Conservation (phyloP, 306 rosid genomes). For the Morella rubra region DNA sequence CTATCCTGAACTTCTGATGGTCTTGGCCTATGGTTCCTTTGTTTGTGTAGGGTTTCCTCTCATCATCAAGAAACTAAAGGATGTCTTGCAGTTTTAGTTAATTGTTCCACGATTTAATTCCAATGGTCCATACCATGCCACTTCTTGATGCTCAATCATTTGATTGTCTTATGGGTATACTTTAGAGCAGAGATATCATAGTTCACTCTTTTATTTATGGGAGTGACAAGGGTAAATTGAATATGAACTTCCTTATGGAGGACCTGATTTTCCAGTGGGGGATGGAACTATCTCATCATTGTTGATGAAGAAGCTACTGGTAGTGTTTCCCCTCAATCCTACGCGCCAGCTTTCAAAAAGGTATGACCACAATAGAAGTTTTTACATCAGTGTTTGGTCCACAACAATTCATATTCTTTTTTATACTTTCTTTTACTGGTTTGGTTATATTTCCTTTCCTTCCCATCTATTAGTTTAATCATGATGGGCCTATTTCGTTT, state of each 20-base stretch:
- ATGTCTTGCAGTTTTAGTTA: constrained; percentile 59
- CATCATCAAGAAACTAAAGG: constrained; percentile 53
- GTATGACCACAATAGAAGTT: constrained; percentile 32
- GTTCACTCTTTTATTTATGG: constrained; percentile 53
- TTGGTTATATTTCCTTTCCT: constrained; percentile 13
- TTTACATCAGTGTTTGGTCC: neutral
- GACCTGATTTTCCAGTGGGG: constrained; percentile 35
- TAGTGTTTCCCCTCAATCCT: constrained; percentile 62
- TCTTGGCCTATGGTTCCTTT: constrained; percentile 30
- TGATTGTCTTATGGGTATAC: constrained; percentile 65
- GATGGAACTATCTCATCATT: constrained; percentile 47
- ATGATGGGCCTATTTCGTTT: neutral
- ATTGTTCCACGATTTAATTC: constrained; percentile 71
- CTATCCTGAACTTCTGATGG: constrained; percentile 24
- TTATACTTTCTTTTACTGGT: constrained; percentile 9
- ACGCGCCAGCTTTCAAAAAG: constrained; percentile 49
- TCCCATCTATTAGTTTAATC: constrained; percentile 16
- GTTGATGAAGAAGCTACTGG: constrained; percentile 60
- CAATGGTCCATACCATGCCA: constrained; percentile 36
- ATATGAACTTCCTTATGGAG: constrained; percentile 39
- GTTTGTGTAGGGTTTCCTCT: constrained; percentile 51
- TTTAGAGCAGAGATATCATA: constrained; percentile 61
- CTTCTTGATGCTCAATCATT: constrained; percentile 55
- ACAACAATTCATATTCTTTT: neutral
- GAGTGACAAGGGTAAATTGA: constrained; percentile 35